Conservation (phyloP, 441 rosid genomes). For the Jatropha multifida region DNA sequence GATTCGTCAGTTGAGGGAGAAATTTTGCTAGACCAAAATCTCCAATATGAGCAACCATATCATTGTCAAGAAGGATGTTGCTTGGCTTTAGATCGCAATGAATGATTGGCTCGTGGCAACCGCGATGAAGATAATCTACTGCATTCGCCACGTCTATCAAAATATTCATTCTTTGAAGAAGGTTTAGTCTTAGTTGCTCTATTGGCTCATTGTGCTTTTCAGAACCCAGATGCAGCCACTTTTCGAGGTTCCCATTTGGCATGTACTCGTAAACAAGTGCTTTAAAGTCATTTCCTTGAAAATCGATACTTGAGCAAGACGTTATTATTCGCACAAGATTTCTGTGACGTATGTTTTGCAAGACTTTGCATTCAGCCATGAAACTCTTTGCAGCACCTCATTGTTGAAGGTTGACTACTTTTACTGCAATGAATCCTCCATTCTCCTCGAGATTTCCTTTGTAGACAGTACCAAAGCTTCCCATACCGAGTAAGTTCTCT, state of each 20-base stretch:
- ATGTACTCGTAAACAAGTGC: constrained; percentile 8
- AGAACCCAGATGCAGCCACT: constrained; percentile 7
- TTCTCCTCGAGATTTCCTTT: no score
- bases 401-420: neutral
- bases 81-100: no score
- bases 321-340: constrained; percentile 8
- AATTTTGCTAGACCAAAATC: constrained; percentile 17
- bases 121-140: no score
- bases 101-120: no score
- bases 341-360: neutral
- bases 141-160: no score
- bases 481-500: no score
- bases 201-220: no score
- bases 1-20: neutral
- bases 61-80: no score
- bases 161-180: constrained; percentile 15
- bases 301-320: neutral
- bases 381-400: constrained; percentile 6
- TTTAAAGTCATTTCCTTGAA: constrained; percentile 1
- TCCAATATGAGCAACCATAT: neutral
- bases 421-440: neutral
- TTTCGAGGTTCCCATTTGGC: constrained; percentile 18
- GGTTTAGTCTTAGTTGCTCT: neutral
- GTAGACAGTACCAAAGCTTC: no score
- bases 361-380: neutral